Conservation (phyloP, 495 filamentous ascomycete genomes). For the Talaromyces nanjingensis region DNA sequence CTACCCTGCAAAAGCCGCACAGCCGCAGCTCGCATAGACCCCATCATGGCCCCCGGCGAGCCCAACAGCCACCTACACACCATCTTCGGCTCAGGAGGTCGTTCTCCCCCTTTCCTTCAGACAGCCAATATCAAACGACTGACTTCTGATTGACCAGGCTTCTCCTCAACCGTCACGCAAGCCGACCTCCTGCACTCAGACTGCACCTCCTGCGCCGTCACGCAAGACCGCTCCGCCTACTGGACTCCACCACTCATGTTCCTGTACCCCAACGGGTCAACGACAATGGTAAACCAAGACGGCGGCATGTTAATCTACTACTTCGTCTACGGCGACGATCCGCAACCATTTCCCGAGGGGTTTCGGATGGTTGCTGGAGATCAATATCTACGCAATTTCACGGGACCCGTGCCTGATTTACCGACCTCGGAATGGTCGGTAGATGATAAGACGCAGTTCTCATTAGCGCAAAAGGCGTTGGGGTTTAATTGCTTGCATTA, state of each 20-base stretch:
- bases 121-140: slow-evolving; percentile 10
- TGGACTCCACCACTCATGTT: slow-evolving; percentile 58
- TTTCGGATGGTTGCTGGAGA: slow-evolving; percentile 89
- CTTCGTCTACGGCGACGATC: slow-evolving; percentile 53
- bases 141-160: slow-evolving; percentile 27
- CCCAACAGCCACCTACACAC: slow-evolving; percentile 42
- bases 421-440: slow-evolving; percentile 61
- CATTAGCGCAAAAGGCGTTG: slow-evolving; percentile 70
- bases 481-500: slow-evolving; percentile 95
- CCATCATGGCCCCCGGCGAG: slow-evolving; percentile 41
- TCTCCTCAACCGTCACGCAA: slow-evolving; percentile 36
- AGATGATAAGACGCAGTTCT: slow-evolving; percentile 52
- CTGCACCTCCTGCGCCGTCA: slow-evolving; percentile 53
- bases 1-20: slow-evolving; percentile 66
- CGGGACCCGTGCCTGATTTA: slow-evolving; percentile 62
- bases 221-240: slow-evolving; percentile 56
- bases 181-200: slow-evolving; percentile 35
- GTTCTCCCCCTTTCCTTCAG: slow-evolving; percentile 14
- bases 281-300: slow-evolving; percentile 44
- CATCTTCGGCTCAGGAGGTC: slow-evolving; percentile 48
- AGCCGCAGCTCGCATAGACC: slow-evolving; percentile 54
- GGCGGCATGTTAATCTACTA: slow-evolving; percentile 69
- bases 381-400: slow-evolving; percentile 59
- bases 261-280: slow-evolving; percentile 46
- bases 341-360: slow-evolving; percentile 67